Base-by-base conservation (phyloP, 345 rosid genomes). In the Linum usitatissimum region DNA sequence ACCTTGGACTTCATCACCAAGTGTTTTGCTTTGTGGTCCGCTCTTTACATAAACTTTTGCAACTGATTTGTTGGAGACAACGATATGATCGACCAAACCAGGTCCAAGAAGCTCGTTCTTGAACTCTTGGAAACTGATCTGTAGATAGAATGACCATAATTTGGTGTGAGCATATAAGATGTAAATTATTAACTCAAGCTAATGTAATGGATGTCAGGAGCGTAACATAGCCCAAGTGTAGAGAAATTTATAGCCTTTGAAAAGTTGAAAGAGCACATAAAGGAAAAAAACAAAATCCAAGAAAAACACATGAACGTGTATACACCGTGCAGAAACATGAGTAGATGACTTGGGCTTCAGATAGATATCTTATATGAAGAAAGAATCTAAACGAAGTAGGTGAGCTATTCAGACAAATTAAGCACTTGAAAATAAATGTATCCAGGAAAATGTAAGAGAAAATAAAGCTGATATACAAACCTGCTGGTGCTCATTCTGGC, bases 71-170 rank as follows among this genome's bases (percentile, higher is more conserved):
- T 90, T 86, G 36, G 90, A 80, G 62, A 93, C 88, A 68, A 87
- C 92, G 28, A 93, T 82, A 76, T 71, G 96, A 81, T 93, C 97
- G 63, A 93, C 99, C 70, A 90, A 53, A 69, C 96, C 97, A 30
- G 88, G 95, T 74, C 90, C 95, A n/a, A 93, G 88, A 56, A 90
- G 85, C 83, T 86, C 86, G 80, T 90, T 90, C 62, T 84, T 87
- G 81, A 90, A 90, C 78, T 90, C 99, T 66, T 93, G 99, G 81
- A 93, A 93, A 64, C 96, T 90, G 71, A 93, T 87, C 99, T 93
- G 90, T 48, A 48, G 21, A 71, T 15, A 45, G 14, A 45, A 0
- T 4, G 51, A 10, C 13, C 15, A 45, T 3, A 45, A 45, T 6
- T 45, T 45, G 17, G 51, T 45, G 51, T 45, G 17, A 45, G 10